Conservation (phyloP, 352 stramenopile genomes). For the Stramenopiles sp. region DNA sequence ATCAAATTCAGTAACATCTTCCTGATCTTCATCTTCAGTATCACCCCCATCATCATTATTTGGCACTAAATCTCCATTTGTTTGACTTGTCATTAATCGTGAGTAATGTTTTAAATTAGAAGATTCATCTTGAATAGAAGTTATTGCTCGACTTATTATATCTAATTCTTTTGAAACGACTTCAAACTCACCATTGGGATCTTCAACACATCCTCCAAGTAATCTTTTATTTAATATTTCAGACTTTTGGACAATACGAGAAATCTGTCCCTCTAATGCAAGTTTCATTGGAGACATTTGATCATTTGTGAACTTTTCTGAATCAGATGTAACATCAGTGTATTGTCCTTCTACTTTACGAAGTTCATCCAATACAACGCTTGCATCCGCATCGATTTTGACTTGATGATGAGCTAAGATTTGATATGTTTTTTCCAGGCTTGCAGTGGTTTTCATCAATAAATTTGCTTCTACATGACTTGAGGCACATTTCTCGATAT, state of each 20-base stretch:
- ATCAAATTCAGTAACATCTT: too few relatives aligned
- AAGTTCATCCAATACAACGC: constrained; percentile 30
- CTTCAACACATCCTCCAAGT: constrained; percentile 37
- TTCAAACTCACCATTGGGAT: constrained; percentile 31
- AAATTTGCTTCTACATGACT: constrained; percentile 14
- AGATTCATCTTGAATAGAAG: constrained; percentile 36
- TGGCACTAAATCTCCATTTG: too few relatives aligned
- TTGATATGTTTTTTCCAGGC: constrained; percentile 61
- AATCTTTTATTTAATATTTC: constrained; percentile 21
- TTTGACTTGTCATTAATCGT: too few relatives aligned
- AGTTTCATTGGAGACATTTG: constrained; percentile 50
- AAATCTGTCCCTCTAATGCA: constrained; percentile 53
- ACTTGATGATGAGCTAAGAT: constrained; percentile 50
- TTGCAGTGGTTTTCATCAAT: constrained; percentile 17
- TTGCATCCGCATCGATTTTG: constrained; percentile 50
- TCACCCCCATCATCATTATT: too few relatives aligned
- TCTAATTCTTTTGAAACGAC: constrained; percentile 16
- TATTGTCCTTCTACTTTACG: constrained; percentile 41
- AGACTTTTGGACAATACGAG: constrained; percentile 50
- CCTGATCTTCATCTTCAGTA: too few relatives aligned
- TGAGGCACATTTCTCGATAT: constrained; percentile 23
- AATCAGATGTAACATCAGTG: constrained; percentile 36
- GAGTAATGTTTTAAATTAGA: constrained; percentile 63
- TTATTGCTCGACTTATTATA: constrained; percentile 30
- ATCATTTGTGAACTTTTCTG: constrained; percentile 36